These are phyloP conservation scores for Penicillium canescens DNA, from an alignment of 495 filamentous ascomycete species.

Conservation along the genomic window DNA sequence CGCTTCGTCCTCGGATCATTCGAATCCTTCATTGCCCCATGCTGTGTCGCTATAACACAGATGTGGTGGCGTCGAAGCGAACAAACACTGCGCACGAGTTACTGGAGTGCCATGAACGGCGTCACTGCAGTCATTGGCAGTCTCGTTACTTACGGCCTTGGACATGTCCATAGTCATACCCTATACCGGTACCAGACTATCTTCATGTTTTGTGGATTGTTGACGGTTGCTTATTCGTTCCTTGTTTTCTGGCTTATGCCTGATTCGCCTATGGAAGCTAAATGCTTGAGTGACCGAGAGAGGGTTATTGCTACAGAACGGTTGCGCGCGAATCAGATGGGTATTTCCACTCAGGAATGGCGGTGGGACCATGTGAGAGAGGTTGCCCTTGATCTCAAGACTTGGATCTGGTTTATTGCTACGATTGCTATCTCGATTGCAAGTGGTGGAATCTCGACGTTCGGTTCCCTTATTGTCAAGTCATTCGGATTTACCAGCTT, in stretches of 20 bases:
- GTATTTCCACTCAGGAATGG: constrained; percentile 46
- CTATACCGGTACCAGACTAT: constrained; percentile 44
- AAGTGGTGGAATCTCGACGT: constrained; percentile 36
- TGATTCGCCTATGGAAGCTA: constrained; percentile 50
- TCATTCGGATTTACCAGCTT: constrained; percentile 35
- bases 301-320: constrained; percentile 53
- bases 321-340: constrained; percentile 54
- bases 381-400: constrained; percentile 44
- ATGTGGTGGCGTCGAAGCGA: constrained; percentile 61
- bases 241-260: constrained; percentile 47
- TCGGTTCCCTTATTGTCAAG: constrained; percentile 38
- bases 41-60: constrained; percentile 54
- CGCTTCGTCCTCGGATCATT: constrained; percentile 4
- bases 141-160: constrained; percentile 55
- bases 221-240: constrained; percentile 37
- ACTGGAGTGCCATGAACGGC: constrained; percentile 58
- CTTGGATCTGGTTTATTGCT: constrained; percentile 28
- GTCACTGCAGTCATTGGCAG: constrained; percentile 39
- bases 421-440: constrained; percentile 32
- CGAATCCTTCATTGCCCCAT: constrained; percentile 34
- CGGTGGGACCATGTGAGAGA: constrained; percentile 52
- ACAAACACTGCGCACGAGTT: constrained; percentile 51
- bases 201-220: constrained; percentile 49
- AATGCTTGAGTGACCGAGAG: constrained; percentile 41
- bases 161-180: constrained; percentile 47